phyloP scores from a whole-genome alignment of 208 protist species.

The Wallacemonas collosoma region DNA sequence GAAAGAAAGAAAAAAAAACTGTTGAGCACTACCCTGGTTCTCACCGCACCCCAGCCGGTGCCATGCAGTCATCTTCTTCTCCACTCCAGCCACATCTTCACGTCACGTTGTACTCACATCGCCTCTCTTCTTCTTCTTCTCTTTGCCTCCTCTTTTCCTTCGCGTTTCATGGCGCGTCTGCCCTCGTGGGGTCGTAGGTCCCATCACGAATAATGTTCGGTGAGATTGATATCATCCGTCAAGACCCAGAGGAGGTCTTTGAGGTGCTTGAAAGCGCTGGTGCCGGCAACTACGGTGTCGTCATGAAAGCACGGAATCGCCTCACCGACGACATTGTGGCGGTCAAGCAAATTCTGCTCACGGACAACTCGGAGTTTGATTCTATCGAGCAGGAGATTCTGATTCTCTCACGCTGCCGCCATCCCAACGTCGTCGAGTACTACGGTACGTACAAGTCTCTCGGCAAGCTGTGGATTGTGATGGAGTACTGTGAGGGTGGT shows the following conservation, averaged over 20 bases:
- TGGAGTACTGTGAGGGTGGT: constrained; percentile 94
- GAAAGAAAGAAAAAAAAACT: too few relatives aligned
- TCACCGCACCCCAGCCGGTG: too few relatives aligned
- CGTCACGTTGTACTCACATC: too few relatives aligned
- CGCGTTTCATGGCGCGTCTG: too few relatives aligned
- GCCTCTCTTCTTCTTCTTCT: too few relatives aligned
- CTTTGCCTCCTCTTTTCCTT: neutral
- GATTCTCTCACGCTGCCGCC: constrained; percentile 81
- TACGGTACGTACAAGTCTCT: constrained; percentile 85
- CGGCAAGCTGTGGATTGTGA: constrained; percentile 90
- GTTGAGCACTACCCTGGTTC: too few relatives aligned
- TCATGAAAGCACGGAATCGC: constrained; percentile 94
- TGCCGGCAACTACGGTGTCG: constrained; percentile 97
- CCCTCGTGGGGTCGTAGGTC: too few relatives aligned
- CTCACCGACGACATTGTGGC: constrained; percentile 81
- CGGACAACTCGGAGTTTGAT: constrained; percentile 79
- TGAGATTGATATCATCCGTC: constrained; percentile 61
- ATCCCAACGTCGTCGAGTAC: constrained; percentile 91
- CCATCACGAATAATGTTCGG: too few relatives aligned
- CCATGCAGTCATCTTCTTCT: too few relatives aligned
- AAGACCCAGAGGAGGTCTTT: constrained; percentile 82
- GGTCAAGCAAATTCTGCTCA: constrained; percentile 89
- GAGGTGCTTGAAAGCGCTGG: constrained; percentile 82
- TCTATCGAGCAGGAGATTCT: constrained; percentile 83
- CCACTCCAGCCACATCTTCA: too few relatives aligned